Conservation (phyloP, 2,329 filamentous ascomycete species). For the Epichloe hybrida region DNA sequence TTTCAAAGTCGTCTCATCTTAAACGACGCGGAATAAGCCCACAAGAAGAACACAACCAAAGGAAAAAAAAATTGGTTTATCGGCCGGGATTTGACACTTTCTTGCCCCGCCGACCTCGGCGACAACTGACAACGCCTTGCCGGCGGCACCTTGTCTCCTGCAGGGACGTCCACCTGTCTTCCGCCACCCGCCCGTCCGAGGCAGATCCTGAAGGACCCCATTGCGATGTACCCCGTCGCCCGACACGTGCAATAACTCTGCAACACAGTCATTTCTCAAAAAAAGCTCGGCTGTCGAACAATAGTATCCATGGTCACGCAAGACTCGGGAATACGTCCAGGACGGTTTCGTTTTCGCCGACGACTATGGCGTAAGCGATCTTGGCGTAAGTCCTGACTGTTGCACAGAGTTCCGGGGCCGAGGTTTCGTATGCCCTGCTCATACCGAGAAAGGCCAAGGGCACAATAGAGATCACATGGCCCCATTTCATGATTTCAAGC, state of each 20-base stretch:
- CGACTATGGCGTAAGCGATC: slow-evolving; percentile 12
- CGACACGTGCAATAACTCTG: too few relatives aligned
- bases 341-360: slow-evolving; percentile 12
- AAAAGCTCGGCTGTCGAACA: too few relatives aligned
- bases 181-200: too few relatives aligned
- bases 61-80: background rate
- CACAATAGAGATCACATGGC: background rate
- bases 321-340: slow-evolving; percentile 1
- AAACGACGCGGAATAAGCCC: background rate
- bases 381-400: slow-evolving; percentile 9
- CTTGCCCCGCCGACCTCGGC: background rate
- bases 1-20: background rate
- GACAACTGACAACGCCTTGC: background rate
- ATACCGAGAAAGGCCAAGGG: background rate
- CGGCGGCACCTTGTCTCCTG: background rate
- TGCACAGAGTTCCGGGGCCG: slow-evolving; percentile 2
- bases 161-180: background rate
- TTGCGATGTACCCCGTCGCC: too few relatives aligned
- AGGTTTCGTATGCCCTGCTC: background rate
- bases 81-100: background rate
- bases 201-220: too few relatives aligned
- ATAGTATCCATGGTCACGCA: too few relatives aligned
- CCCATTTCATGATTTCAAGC: background rate
- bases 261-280: too few relatives aligned
- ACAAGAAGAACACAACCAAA: background rate